Conservation (phyloP, 164 flowering plant genomes). For the Macadamia tetraphylla region DNA sequence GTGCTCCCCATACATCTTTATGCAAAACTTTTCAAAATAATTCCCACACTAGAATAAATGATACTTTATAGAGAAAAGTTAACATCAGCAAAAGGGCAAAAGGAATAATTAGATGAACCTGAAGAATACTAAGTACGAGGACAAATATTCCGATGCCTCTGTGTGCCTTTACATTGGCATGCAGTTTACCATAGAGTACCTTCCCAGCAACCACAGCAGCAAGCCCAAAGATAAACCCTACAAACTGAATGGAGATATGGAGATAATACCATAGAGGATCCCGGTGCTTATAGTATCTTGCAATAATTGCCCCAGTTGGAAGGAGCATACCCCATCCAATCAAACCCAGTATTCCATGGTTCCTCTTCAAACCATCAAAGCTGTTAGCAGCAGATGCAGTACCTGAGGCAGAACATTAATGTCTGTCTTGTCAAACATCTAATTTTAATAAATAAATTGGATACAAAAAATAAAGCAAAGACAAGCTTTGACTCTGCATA, state of each 20-base stretch:
- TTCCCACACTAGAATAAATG: too few relatives aligned
- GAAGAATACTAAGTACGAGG: slow-evolving; percentile 57
- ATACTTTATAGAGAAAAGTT: background rate
- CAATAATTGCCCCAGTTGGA: slow-evolving; percentile 74
- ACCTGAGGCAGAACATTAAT: slow-evolving; percentile 6
- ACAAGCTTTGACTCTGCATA: too few relatives aligned
- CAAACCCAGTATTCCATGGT: slow-evolving; percentile 60
- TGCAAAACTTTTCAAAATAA: too few relatives aligned
- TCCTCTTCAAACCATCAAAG: slow-evolving; percentile 30
- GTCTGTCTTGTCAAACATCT: background rate
- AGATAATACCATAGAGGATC: slow-evolving; percentile 84
- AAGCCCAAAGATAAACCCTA: slow-evolving; percentile 59
- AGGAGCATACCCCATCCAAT: slow-evolving; percentile 81
- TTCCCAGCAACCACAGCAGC: slow-evolving; percentile 55
- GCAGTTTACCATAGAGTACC: slow-evolving; percentile 31
- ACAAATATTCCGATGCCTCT: slow-evolving; percentile 67
- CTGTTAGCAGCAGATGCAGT: background rate
- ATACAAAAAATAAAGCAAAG: background rate
- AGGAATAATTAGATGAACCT: slow-evolving; percentile 36
- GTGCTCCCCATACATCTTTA: background rate
- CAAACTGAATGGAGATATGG: slow-evolving; percentile 53
- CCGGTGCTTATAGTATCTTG: slow-evolving; percentile 63
- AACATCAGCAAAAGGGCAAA: background rate
- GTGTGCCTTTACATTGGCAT: slow-evolving; percentile 39
- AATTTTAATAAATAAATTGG: background rate